Conservation (phyloP, 2,329 filamentous ascomycete genomes). For the Lomentospora prolificans region DNA sequence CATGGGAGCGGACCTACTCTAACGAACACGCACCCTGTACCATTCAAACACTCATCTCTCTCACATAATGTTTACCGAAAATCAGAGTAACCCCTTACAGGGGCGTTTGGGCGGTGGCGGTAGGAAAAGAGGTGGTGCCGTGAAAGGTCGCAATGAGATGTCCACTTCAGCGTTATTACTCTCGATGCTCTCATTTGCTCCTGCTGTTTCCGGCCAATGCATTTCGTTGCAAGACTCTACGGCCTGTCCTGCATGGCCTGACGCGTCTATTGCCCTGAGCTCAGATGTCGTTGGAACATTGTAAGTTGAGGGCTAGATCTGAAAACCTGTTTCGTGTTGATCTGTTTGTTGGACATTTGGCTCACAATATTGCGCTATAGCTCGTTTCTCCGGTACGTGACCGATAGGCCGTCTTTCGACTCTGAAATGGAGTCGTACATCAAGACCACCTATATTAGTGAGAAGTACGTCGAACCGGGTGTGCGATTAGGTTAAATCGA, state of each 20-base stretch:
- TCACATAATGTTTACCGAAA: not conserved
- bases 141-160: not conserved
- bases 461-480: constrained; percentile 51
- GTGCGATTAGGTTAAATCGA: not conserved
- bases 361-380: constrained; percentile 33
- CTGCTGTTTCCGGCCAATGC: constrained; percentile 29
- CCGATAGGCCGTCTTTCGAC: constrained; percentile 69
- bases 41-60: not conserved
- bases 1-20: no score
- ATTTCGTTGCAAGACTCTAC: constrained; percentile 63
- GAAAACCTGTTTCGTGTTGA: not conserved
- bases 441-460: constrained; percentile 60
- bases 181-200: constrained; percentile 1
- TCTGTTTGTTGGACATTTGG: not conserved
- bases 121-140: not conserved
- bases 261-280: constrained; percentile 61
- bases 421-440: constrained; percentile 63
- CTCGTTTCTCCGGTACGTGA: constrained; percentile 77
- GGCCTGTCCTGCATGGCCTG: constrained; percentile 61
- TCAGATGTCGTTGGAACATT: constrained; percentile 48
- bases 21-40: no score
- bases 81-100: not conserved
- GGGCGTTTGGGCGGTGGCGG: no score
- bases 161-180: constrained; percentile 2
- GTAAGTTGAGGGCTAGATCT: constrained; percentile 34